phyloP scores from a whole-genome alignment of 352 stramenopile species.

The Globisporangium middletonii region DNA sequence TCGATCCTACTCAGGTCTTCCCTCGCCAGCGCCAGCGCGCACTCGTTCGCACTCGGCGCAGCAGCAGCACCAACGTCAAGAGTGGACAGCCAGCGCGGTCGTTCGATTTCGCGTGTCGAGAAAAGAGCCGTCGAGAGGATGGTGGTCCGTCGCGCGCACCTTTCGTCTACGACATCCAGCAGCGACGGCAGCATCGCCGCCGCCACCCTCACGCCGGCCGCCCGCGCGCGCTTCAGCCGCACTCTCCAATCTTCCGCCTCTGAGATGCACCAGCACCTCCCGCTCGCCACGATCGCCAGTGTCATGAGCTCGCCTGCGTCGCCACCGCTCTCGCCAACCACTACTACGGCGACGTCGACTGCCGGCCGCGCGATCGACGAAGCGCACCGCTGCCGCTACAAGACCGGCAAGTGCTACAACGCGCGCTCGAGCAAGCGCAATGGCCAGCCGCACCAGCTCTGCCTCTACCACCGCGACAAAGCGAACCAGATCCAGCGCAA shows the following conservation, averaged over 20 bases:
- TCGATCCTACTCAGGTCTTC: not conserved
- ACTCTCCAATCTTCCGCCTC: slow-evolving; percentile 11
- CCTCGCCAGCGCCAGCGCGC: not conserved
- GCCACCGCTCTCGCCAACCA: not conserved
- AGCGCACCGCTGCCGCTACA: slow-evolving; percentile 61
- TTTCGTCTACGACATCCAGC: slow-evolving; percentile 9
- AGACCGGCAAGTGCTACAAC: slow-evolving; percentile 86
- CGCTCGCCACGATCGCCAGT: not conserved
- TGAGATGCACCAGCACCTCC: slow-evolving; percentile 10
- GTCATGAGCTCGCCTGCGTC: slow-evolving; percentile 5
- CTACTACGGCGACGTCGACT: not conserved
- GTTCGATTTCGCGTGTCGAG: slow-evolving; percentile 1
- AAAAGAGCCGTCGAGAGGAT: not conserved
- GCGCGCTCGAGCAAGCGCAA: slow-evolving; percentile 79
- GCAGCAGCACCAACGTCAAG: no score
- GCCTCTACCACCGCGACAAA: slow-evolving; percentile 84
- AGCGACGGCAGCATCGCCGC: not conserved
- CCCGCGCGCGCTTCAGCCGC: slow-evolving; percentile 5
- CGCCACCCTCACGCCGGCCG: not conserved
- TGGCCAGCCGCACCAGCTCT: slow-evolving; percentile 82
- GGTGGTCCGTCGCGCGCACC: not conserved
- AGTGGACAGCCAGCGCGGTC: no score
- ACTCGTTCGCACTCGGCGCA: no score
- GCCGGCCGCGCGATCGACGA: slow-evolving; percentile 7
- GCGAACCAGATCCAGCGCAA: slow-evolving; percentile 88